Conservation (phyloP, 2,329 filamentous ascomycete species). For the Aspergillus luchuensis region DNA sequence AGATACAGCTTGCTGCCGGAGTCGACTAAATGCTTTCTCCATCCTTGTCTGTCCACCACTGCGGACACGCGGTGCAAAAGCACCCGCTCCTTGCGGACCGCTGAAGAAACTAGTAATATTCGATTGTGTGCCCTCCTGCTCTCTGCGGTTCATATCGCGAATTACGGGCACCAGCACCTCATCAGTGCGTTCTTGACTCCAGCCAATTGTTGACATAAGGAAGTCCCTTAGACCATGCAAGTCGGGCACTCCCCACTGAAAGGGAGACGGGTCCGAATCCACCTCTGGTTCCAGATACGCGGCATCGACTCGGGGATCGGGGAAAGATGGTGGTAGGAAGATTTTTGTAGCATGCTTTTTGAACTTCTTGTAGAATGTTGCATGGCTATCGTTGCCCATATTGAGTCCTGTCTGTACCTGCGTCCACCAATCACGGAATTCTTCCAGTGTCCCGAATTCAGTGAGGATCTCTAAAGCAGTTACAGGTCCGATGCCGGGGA, state of each 20-base stretch:
- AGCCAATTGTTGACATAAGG: slow-evolving; percentile 89
- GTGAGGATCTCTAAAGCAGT: slow-evolving; percentile 92
- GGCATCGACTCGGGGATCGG: slow-evolving; percentile 72
- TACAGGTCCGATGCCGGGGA: slow-evolving; percentile 88
- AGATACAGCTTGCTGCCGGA: slow-evolving; percentile 59
- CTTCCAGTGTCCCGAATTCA: slow-evolving; percentile 74
- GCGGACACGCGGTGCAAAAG: slow-evolving; percentile 70
- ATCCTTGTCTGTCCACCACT: slow-evolving; percentile 68
- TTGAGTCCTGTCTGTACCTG: slow-evolving; percentile 73
- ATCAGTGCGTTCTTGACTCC: slow-evolving; percentile 87
- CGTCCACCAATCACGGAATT: slow-evolving; percentile 86
- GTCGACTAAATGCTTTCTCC: slow-evolving; percentile 70
- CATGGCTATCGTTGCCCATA: slow-evolving; percentile 56
- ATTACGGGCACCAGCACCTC: slow-evolving; percentile 96
- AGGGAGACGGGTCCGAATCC: slow-evolving; percentile 72
- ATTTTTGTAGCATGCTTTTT: slow-evolving; percentile 80
- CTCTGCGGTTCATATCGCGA: slow-evolving; percentile 86
- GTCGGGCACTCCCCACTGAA: slow-evolving; percentile 96
- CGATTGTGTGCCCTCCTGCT: slow-evolving; percentile 86
- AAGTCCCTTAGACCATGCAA: slow-evolving; percentile 81
- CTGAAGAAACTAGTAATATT: slow-evolving; percentile 95
- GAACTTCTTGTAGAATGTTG: slow-evolving; percentile 80
- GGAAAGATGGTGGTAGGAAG: slow-evolving; percentile 80
- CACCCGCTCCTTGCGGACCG: slow-evolving; percentile 60
- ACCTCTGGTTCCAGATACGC: slow-evolving; percentile 89